A percentile compares a stretch with the other conserved stretches of the same genome.
Evolutionary conservation across 768 basidiomycete genomes (phyloP).

Genomic region (Fibroporia radiculosa): DNA sequence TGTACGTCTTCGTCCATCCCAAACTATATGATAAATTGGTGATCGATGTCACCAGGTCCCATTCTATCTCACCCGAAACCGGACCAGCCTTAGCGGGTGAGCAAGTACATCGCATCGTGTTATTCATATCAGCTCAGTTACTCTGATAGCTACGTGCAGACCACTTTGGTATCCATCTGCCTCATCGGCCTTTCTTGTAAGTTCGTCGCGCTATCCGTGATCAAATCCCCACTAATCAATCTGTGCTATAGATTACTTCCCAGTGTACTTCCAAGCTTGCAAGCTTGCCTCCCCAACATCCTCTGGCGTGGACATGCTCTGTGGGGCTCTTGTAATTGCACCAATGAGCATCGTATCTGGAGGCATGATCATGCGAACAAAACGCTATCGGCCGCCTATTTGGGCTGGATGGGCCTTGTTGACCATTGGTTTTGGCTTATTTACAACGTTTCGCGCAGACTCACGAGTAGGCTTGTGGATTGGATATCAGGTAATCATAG

Average conservation of each 20-base stretch:
- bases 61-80: too few species aligned
- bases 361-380: slow-evolving; percentile 24
- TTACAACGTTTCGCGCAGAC: too few species aligned
- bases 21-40: too few species aligned
- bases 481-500: too few species aligned
- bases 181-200: not conserved
- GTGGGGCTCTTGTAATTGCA: slow-evolving; percentile 24
- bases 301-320: slow-evolving; percentile 28
- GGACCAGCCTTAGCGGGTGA: slow-evolving; percentile 9
- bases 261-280: slow-evolving; percentile 34
- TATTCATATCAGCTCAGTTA: not conserved
- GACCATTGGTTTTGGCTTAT: too few species aligned
- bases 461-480: too few species aligned
- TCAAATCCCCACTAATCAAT: too few species aligned
- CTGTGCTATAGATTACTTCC: slow-evolving; percentile 33
- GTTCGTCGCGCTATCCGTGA: too few species aligned
- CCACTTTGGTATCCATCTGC: not conserved
- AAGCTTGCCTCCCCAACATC: slow-evolving; percentile 27
- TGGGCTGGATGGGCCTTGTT: slow-evolving; percentile 29
- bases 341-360: slow-evolving; percentile 33
- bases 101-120: too few species aligned
- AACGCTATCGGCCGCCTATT: slow-evolving; percentile 31
- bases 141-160: not conserved
- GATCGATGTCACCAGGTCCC: too few species aligned
- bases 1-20: not conserved